These are phyloP conservation scores for Helminthosporium solani DNA, from an alignment of 2,329 filamentous ascomycete species.

Conservation along the genomic window DNA sequence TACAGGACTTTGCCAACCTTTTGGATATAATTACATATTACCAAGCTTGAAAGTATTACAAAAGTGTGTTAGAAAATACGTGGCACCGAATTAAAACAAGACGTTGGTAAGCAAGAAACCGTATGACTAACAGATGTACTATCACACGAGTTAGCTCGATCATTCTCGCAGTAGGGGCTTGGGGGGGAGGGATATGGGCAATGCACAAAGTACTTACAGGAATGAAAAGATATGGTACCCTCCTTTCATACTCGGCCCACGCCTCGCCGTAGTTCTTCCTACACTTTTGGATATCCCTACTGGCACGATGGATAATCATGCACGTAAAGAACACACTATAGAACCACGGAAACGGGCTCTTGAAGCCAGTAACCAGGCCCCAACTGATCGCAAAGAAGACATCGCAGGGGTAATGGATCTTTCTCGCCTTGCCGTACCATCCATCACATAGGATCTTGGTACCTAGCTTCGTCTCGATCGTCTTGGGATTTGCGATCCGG, in stretches of 20 bases:
- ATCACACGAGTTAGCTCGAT: neutral
- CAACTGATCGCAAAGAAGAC: constrained; percentile 74
- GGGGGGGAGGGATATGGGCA: neutral
- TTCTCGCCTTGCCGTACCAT: constrained; percentile 74
- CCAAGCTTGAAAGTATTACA: neutral
- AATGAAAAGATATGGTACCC: constrained; percentile 83
- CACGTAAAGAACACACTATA: constrained; percentile 77
- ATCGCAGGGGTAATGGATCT: constrained; percentile 80
- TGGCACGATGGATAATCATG: constrained; percentile 79
- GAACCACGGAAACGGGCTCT: constrained; percentile 84
- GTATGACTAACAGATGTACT: neutral
- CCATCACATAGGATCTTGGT: constrained; percentile 80
- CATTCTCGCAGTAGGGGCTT: too few species aligned
- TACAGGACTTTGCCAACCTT: too few species aligned
- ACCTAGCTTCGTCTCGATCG: constrained; percentile 70
- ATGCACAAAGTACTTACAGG: constrained; percentile 54
- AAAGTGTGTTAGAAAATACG: neutral
- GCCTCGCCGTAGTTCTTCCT: constrained; percentile 76
- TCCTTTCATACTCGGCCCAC: constrained; percentile 77
- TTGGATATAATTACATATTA: too few species aligned
- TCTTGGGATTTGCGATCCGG: constrained; percentile 75
- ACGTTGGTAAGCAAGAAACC: neutral
- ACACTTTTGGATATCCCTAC: constrained; percentile 74
- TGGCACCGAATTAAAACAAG: too few species aligned
- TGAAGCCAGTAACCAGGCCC: constrained; percentile 80